These are phyloP conservation scores for Chaetomium strumarium DNA, from an alignment of 2,329 filamentous ascomycete species.

Conservation along the genomic window DNA sequence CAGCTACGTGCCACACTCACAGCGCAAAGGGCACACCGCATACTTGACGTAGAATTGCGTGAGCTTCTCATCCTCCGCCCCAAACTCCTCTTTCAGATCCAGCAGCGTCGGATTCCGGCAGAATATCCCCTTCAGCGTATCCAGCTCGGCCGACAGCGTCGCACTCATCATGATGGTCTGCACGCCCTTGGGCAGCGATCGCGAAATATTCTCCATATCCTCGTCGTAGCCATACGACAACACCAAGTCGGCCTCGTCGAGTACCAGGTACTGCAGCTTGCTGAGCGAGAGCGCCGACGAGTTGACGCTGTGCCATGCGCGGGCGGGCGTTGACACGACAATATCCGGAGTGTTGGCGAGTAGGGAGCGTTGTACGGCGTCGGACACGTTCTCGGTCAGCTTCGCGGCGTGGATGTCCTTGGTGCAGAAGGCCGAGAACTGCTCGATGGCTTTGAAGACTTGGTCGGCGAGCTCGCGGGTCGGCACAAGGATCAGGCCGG, in stretches of 20 bases:
- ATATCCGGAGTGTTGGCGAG: conserved; percentile 83
- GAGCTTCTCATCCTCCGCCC: conserved; percentile 68
- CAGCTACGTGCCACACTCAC: conserved; percentile 11
- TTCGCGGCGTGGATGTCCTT: conserved; percentile 80
- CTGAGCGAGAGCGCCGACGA: conserved; percentile 64
- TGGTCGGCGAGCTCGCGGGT: conserved; percentile 93
- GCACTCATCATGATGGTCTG: conserved; percentile 94
- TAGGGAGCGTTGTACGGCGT: conserved; percentile 80
- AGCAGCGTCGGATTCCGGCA: conserved; percentile 73
- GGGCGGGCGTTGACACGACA: conserved; percentile 83
- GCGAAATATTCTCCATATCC: conserved; percentile 74
- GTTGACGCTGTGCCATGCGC: conserved; percentile 72
- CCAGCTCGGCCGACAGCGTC: conserved; percentile 81
- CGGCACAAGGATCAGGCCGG: conserved; percentile 84
- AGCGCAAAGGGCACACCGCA: conserved; percentile 21
- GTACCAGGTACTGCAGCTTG: conserved; percentile 68
- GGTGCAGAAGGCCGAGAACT: conserved; percentile 74
- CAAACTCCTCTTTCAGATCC: conserved; percentile 70
- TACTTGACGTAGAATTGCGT: conserved; percentile 83
- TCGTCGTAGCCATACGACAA: conserved; percentile 92
- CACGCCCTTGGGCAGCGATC: conserved; percentile 72
- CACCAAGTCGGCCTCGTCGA: conserved; percentile 92
- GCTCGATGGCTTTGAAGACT: conserved; percentile 71
- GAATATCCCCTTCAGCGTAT: conserved; percentile 78
- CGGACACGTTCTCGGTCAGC: conserved; percentile 82